These are phyloP conservation scores for Mycena latifolia DNA, from an alignment of 768 basidiomycete genomes.

Conservation along the genomic window DNA sequence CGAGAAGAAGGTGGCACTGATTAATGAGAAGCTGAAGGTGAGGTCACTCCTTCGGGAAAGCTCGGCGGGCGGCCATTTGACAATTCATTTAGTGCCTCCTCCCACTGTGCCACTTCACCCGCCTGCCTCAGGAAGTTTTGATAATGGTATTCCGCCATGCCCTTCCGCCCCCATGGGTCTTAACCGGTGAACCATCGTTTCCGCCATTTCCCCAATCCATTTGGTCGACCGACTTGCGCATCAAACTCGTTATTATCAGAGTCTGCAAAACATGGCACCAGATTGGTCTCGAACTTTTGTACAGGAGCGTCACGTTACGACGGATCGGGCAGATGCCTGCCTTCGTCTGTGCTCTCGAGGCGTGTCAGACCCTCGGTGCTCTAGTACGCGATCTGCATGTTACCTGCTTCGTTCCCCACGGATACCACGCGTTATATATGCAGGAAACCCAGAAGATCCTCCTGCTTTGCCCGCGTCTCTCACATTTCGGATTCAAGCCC, in stretches of 20 bases:
- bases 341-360: constrained; percentile 37
- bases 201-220: constrained; percentile 35
- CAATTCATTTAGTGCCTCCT: not conserved
- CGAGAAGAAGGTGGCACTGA: not conserved
- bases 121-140: not conserved
- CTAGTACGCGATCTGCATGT: constrained; percentile 33
- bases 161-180: not conserved
- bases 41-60: too few species aligned
- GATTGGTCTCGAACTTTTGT: constrained; percentile 40
- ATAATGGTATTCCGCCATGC: not conserved
- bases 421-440: constrained; percentile 20
- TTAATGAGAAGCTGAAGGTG: too few species aligned
- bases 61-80: too few species aligned
- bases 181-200: constrained; percentile 18
- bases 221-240: constrained; percentile 38
- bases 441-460: constrained; percentile 4
- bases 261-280: constrained; percentile 44
- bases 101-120: not conserved
- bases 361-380: constrained; percentile 12
- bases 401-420: constrained; percentile 23
- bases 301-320: constrained; percentile 41
- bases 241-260: constrained; percentile 35
- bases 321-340: constrained; percentile 37
- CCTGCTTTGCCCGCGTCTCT: constrained; percentile 11
- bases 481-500: too few species aligned